Conservation (phyloP, 2,329 filamentous ascomycete genomes). For the Arthroderma uncinatum region DNA sequence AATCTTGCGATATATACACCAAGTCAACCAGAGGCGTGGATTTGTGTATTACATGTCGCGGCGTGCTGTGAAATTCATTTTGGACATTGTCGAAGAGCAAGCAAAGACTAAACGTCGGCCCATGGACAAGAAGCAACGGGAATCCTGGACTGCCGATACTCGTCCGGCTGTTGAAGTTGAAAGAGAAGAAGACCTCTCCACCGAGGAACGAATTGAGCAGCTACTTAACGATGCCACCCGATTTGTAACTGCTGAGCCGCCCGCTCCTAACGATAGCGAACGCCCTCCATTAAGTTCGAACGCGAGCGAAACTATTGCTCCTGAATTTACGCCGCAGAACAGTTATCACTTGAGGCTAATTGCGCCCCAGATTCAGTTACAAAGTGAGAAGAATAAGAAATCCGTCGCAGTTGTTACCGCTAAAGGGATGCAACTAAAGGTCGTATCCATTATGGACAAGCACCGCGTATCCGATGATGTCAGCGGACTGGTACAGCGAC, state of each 20-base stretch:
- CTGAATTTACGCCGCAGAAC: conserved; percentile 82
- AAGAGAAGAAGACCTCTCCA: conserved; percentile 52
- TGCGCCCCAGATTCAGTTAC: conserved; percentile 92
- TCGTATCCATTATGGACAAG: conserved; percentile 97
- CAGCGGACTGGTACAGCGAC: conserved; percentile 85
- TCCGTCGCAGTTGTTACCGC: conserved; percentile 93
- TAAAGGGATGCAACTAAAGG: conserved; percentile 96
- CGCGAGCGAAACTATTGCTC: conserved; percentile 63
- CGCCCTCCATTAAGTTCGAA: conserved; percentile 31
- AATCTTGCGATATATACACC: conserved; percentile 91
- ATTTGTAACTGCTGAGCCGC: conserved; percentile 64
- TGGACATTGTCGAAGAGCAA: conserved; percentile 95
- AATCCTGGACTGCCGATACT: conserved; percentile 5
- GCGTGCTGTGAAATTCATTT: conserved; percentile 90
- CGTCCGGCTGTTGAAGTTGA: conserved; percentile 22
- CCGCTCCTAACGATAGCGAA: conserved; percentile 27
- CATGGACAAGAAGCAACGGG: conserved; percentile 16
- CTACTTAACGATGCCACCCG: conserved; percentile 74
- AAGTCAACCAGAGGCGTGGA: conserved; percentile 87
- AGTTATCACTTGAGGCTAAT: conserved; percentile 92
- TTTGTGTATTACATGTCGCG: conserved; percentile 97
- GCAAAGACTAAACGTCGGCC: conserved; percentile 53
- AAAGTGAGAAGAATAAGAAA: conserved; percentile 96
- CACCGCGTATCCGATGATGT: conserved; percentile 83
- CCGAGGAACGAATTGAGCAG: conserved; percentile 77